Conservation (phyloP, 2,329 filamentous ascomycete genomes). For the Xylariales sp. region DNA sequence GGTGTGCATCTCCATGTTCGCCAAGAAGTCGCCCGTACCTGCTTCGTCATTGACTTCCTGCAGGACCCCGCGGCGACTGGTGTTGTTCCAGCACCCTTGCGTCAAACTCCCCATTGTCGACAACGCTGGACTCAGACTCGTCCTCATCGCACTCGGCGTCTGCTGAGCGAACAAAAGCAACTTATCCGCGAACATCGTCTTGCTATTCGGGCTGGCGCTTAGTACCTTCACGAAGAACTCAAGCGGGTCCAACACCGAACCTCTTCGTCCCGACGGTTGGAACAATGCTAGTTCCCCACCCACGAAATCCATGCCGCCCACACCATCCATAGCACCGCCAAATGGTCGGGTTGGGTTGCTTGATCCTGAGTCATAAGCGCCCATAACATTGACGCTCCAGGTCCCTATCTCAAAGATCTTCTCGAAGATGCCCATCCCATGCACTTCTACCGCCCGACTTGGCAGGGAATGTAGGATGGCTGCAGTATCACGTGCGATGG, state of each 20-base stretch:
- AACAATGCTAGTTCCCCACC: slow-evolving; percentile 28
- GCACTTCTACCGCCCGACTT: slow-evolving; percentile 37
- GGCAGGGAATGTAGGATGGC: slow-evolving; percentile 36
- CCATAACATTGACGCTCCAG: slow-evolving; percentile 40
- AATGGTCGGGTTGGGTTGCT: slow-evolving; percentile 14
- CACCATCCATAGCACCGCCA: slow-evolving; percentile 18
- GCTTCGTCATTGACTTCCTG: neutral
- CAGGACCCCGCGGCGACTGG: neutral
- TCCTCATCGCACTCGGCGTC: slow-evolving; percentile 32
- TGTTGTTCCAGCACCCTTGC: neutral
- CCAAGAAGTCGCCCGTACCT: neutral
- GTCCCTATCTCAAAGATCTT: slow-evolving; percentile 45
- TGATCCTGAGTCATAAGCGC: slow-evolving; percentile 25
- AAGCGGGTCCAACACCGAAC: slow-evolving; percentile 34
- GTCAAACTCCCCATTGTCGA: neutral
- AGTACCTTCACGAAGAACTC: slow-evolving; percentile 40
- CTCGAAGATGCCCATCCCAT: slow-evolving; percentile 45
- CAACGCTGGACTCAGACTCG: slow-evolving; percentile 28
- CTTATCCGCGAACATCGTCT: slow-evolving; percentile 37
- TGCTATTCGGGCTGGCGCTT: slow-evolving; percentile 38
- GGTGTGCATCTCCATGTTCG: neutral
- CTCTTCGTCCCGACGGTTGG: slow-evolving; percentile 23
- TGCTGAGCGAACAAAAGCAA: slow-evolving; percentile 36
- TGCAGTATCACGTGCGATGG: slow-evolving; percentile 56
- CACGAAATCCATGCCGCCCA: slow-evolving; percentile 26